These are phyloP conservation scores for Eucalyptus shirleyi DNA, from an alignment of 345 rosid genomes.

Conservation along the genomic window DNA sequence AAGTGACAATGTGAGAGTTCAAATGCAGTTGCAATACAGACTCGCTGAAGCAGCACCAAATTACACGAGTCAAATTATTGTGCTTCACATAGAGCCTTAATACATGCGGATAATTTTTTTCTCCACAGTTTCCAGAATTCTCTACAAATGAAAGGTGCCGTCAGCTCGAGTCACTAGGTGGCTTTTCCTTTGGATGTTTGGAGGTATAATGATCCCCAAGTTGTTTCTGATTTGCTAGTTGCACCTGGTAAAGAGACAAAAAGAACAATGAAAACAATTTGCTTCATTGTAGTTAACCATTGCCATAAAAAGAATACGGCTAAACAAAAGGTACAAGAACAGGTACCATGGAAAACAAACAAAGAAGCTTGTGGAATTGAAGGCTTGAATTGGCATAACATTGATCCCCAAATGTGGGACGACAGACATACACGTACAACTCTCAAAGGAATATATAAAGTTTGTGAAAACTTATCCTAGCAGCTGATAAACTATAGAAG, in stretches of 20 bases:
- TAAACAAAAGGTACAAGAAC: neutral
- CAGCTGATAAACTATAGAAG: neutral
- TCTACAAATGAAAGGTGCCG: neutral
- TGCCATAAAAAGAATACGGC: neutral
- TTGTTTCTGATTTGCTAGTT: constrained; percentile 56
- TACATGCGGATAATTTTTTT: neutral
- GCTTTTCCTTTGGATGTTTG: constrained; percentile 62
- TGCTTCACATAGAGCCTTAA: neutral
- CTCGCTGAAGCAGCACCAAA: neutral
- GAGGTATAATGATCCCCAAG: constrained; percentile 55
- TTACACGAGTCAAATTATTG: neutral
- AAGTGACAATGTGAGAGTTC: neutral
- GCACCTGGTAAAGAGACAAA: constrained; percentile 18
- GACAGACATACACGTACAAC: neutral
- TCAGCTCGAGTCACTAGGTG: constrained; percentile 41
- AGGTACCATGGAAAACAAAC: neutral
- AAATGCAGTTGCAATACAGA: neutral
- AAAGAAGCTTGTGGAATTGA: neutral
- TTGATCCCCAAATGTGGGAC: neutral
- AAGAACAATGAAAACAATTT: neutral
- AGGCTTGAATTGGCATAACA: neutral
- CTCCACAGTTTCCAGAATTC: neutral
- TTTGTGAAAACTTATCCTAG: neutral
- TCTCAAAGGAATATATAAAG: neutral
- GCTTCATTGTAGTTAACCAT: neutral